Evolutionary conservation across 306 rosid genomes (phyloP), one percentile per base, ranked within the genome.

Genomic region (Glycine soja): DNA sequence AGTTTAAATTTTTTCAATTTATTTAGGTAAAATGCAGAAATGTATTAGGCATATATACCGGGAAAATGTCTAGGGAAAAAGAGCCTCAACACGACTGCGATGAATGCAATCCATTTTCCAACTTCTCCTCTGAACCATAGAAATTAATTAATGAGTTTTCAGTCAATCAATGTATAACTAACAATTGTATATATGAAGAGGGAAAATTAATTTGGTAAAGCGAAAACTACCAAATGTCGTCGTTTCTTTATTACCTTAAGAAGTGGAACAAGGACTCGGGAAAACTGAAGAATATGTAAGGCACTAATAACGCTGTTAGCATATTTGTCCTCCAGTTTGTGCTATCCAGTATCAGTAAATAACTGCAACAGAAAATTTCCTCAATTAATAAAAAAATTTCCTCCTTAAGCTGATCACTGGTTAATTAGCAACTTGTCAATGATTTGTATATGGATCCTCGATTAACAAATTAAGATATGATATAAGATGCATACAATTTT

Each of bases 311-410:
- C 50, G 97, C 84, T 70, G 98, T 95, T 57, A 92, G 83, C 91
- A 95, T 92, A 52, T 95, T 95, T 10, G 97, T 84, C 81, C 90
- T 92, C 98, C 98, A 92, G 79, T 95, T 92, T 73, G 97, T 95
- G 47, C 97, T 94, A 58, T 95, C 98, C 90, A 95, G 83, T 86
- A 92, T 85, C 84, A 95, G 56, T 83, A 92, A 80, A 85, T 95
- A 91, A 24, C 30, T 24, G 30, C 30, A 24, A 24, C 30, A 4
- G 8, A 4, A 34, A 4, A 10, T 24, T 24, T 9, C 52, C 42
- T 15, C 19, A 12, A 46, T 24, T 1, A 24, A 24, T 24, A 24
- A 24, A 24, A 24, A 24, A 24, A 24, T 24, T 24, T 24, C 30
- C 30, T 24, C 30, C 30, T 24, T 48, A 45, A 30, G 15, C 2